Evolutionary conservation across 192 early-diverging fungal species (phyloP).

Genomic region (Entophlyctis luteolus): DNA sequence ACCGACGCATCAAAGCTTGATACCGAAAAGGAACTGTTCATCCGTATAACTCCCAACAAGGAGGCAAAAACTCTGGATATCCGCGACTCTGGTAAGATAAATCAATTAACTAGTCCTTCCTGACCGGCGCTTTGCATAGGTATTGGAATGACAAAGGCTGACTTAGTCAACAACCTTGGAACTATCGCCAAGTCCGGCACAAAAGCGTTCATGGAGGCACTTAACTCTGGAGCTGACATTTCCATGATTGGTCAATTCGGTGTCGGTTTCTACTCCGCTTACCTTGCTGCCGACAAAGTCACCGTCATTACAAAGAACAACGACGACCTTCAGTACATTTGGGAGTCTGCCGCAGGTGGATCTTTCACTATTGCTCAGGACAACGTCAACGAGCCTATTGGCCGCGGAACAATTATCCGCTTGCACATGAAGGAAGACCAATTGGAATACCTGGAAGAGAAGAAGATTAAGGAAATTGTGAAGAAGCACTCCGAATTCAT

Average conservation of each 20-base stretch:
- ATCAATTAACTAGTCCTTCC: neutral
- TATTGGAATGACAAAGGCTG: slow-evolving; percentile 94
- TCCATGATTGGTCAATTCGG: slow-evolving; percentile 99
- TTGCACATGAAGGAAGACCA: slow-evolving; percentile 99
- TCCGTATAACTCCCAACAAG: slow-evolving; percentile 85
- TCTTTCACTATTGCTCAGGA: slow-evolving; percentile 91
- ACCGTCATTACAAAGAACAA: slow-evolving; percentile 95
- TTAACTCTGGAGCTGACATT: slow-evolving; percentile 91
- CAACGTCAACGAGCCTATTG: slow-evolving; percentile 82
- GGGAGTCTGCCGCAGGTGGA: slow-evolving; percentile 87
- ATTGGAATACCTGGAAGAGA: slow-evolving; percentile 96
- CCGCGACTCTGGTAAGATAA: slow-evolving; percentile 65
- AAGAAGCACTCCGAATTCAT: slow-evolving; percentile 99
- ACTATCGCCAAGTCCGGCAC: slow-evolving; percentile 99
- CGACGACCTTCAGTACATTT: slow-evolving; percentile 94
- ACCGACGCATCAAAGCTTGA: slow-evolving; percentile 92
- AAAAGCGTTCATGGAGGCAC: slow-evolving; percentile 99
- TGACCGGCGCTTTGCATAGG: slow-evolving; percentile 30
- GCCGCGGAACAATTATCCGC: slow-evolving; percentile 92
- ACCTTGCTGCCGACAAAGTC: slow-evolving; percentile 98
- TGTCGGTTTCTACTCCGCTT: slow-evolving; percentile 99
- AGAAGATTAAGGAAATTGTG: slow-evolving; percentile 97
- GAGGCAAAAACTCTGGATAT: slow-evolving; percentile 84
- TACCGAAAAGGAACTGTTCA: slow-evolving; percentile 88
- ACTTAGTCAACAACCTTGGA: slow-evolving; percentile 95